Evolutionary conservation across 2,329 filamentous ascomycete species (phyloP), one percentile per base, ranked within the genome.

Genomic region (Pestalotiopsis sp.): DNA sequence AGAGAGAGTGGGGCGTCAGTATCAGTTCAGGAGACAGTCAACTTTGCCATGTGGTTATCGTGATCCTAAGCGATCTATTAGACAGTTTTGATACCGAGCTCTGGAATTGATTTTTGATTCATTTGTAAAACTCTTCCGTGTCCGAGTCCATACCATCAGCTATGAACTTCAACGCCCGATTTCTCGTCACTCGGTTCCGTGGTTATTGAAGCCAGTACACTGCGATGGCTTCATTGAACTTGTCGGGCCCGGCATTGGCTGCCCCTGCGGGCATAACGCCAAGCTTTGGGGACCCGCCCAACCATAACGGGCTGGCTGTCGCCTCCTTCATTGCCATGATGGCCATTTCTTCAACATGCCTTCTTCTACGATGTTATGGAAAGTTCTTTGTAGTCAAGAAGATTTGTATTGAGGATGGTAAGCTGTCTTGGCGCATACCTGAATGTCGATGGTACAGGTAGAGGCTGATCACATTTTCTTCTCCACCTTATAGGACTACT

Each of bases 211-310:
- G 7, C 31, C 31, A 1, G 25, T 12, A 12, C 13, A 2, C 14
- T 20, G n/a, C 4, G 11, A 61, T 38, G 31, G 23, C 25, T 13
- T 38, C 12, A n/a, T 61, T n/a, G 12, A 38, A 38, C 59, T 61
- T 31, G 27, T 61, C 14, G 56, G 39, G 25, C 12, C 66, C 69
- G 11, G 67, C 58, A 5, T 63, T 70, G 38, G 61, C 57, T 20
- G 66, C 69, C 2, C 69, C 69, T 4, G 14, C 45, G 2, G 67
- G 67, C 27, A 20, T 65, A 23, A 39, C 45, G 11, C 64, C 69
- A 23, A 66, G 66, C 38, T 68, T 70, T 27, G 23, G 14, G 23
- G 36, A 68, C 17, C 69, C 69, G 12, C 63, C 61, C 23, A 67
- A 52, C 58, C 36, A 56, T 4, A 68, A 70, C 27, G 45, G 27